Conservation (phyloP, 176 grass and related monocot genomes). For the Guadua angustifolia region DNA sequence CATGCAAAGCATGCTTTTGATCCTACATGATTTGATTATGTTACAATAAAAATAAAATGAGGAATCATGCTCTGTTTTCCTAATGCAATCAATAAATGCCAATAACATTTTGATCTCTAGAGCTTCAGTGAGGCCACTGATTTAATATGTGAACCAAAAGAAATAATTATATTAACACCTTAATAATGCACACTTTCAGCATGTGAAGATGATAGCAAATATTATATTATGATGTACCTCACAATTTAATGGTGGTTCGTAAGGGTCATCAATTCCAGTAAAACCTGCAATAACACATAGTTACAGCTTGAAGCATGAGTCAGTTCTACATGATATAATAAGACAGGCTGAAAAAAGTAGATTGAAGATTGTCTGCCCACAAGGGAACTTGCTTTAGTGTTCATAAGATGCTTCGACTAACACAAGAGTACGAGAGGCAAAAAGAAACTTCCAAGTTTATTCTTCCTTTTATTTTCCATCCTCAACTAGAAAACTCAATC, state of each 20-base stretch:
- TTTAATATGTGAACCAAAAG: conserved; percentile 31
- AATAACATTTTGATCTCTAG: not conserved
- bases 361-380: not conserved
- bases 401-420: not conserved
- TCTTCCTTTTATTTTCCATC: not conserved
- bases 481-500: not conserved
- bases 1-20: not conserved
- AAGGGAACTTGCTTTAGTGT: not conserved
- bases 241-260: conserved; percentile 79
- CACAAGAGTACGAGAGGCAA: not conserved
- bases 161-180: not conserved
- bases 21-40: not conserved
- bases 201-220: conserved; percentile 27
- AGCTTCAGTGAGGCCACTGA: not conserved
- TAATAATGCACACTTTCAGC: conserved; percentile 20
- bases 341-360: not conserved
- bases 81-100: not conserved
- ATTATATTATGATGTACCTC: conserved; percentile 61
- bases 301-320: conserved; percentile 11
- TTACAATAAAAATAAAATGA: not conserved
- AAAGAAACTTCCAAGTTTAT: not conserved
- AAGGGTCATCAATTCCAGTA: conserved; percentile 97
- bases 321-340: not conserved
- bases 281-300: conserved; percentile 70
- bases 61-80: not conserved